Evolutionary conservation across 768 basidiomycete species (phyloP).

Genomic region (Hericium alpestre): DNA sequence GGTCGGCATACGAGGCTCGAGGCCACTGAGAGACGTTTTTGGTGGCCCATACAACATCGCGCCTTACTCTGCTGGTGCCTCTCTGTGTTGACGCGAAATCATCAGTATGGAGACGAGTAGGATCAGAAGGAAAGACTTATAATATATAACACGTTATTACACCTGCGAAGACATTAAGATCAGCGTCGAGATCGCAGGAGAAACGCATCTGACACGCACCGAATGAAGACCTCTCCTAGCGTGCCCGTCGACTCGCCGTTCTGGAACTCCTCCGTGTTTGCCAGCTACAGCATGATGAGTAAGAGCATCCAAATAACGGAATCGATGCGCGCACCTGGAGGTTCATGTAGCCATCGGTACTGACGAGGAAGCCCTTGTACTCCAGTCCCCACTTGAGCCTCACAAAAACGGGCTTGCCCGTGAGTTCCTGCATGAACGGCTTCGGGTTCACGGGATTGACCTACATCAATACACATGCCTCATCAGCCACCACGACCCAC

Average conservation of each 20-base stretch:
- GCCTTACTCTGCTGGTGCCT: conserved; percentile 9
- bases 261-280: conserved; percentile 98
- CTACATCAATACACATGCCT: conserved; percentile 24
- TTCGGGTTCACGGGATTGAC: conserved; percentile 96
- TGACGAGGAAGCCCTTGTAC: conserved; percentile 98
- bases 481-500: background rate
- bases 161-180: conserved; percentile 33
- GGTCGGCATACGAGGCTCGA: too few species aligned
- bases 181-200: background rate
- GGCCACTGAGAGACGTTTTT: background rate
- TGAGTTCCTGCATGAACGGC: conserved; percentile 96
- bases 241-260: conserved; percentile 92
- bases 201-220: conserved; percentile 38
- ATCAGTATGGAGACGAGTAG: background rate
- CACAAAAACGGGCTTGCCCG: conserved; percentile 93
- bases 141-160: conserved; percentile 95
- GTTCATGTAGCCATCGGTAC: conserved; percentile 99
- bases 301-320: background rate
- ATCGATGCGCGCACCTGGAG: conserved; percentile 58
- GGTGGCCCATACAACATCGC: background rate
- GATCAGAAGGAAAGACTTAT: conserved; percentile 18
- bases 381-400: conserved; percentile 98
- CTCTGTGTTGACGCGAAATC: conserved; percentile 7
- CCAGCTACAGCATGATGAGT: conserved; percentile 49
- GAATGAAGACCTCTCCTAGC: conserved; percentile 97